phyloP scores from a whole-genome alignment of 257 asterid genomes.

The Apocynum venetum region DNA sequence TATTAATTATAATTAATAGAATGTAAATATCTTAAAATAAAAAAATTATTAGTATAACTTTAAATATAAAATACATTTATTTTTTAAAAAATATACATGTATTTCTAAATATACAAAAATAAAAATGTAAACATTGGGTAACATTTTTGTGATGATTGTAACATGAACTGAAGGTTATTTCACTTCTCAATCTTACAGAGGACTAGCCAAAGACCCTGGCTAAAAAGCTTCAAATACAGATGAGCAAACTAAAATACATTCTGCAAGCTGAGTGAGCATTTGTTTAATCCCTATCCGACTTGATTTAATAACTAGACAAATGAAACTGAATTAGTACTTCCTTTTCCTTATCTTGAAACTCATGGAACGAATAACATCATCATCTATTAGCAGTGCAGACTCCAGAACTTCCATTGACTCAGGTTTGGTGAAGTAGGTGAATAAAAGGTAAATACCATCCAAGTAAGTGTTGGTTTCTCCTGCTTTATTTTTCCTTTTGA shows the following conservation, averaged over 20 bases:
- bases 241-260: not conserved
- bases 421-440: slow-evolving; percentile 92
- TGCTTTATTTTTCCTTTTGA: slow-evolving; percentile 73
- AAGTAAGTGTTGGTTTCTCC: slow-evolving; percentile 89
- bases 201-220: not conserved
- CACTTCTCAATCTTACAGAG: not conserved
- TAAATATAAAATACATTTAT: no score
- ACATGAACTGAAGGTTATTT: not conserved
- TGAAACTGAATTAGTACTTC: slow-evolving; percentile 29
- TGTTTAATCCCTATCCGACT: slow-evolving; percentile 9
- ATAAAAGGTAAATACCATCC: slow-evolving; percentile 91
- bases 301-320: slow-evolving; percentile 16
- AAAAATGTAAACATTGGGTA: no score
- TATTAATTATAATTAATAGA: no score
- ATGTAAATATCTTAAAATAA: no score
- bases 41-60: no score
- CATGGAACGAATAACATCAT: slow-evolving; percentile 69
- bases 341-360: slow-evolving; percentile 83
- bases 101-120: no score
- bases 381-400: slow-evolving; percentile 55
- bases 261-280: slow-evolving; percentile 6
- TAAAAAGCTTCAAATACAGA: not conserved
- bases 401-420: slow-evolving; percentile 50
- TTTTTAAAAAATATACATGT: no score
- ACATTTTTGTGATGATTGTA: not conserved